Evolutionary conservation across 257 asterid genomes (phyloP).

Genomic region (Avicennia marina): DNA sequence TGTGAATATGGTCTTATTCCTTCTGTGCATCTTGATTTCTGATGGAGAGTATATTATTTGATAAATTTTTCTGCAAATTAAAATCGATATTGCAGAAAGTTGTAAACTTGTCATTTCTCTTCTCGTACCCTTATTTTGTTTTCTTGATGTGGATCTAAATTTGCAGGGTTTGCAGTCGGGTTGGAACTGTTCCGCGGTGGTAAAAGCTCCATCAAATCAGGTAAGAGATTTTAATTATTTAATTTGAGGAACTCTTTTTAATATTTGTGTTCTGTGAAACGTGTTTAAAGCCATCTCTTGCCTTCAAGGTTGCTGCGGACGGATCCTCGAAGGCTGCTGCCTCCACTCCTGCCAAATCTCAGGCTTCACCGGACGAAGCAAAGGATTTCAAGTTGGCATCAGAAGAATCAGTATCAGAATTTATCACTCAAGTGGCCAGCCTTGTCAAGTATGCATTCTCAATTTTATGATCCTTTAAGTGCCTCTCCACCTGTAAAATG

Average conservation of each 20-base stretch:
- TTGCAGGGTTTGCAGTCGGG: slow-evolving; percentile 49
- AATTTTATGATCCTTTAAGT: slow-evolving; percentile 17
- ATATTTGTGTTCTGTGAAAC: slow-evolving; percentile 22
- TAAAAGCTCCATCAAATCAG: slow-evolving; percentile 56
- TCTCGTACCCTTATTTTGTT: not conserved
- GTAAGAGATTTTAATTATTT: slow-evolving; percentile 35
- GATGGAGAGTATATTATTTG: not conserved
- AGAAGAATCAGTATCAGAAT: slow-evolving; percentile 64
- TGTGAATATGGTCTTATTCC: not conserved
- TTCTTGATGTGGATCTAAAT: slow-evolving; percentile 13
- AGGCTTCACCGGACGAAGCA: slow-evolving; percentile 25
- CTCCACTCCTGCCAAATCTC: slow-evolving; percentile 37
- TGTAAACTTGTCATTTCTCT: not conserved
- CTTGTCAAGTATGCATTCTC: slow-evolving; percentile 67
- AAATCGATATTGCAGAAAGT: not conserved
- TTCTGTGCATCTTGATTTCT: not conserved
- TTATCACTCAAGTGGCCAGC: slow-evolving; percentile 66
- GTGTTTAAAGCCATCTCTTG: slow-evolving; percentile 31
- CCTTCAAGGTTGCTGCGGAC: slow-evolving; percentile 59
- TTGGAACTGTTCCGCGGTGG: slow-evolving; percentile 42
- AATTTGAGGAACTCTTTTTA: slow-evolving; percentile 26
- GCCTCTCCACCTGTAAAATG: slow-evolving; percentile 6
- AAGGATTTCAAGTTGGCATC: slow-evolving; percentile 46
- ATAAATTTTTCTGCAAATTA: not conserved
- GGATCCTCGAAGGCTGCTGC: slow-evolving; percentile 42